These are phyloP conservation scores for Escallonia herrerae DNA, from an alignment of 129 eudicot species.

Conservation along the genomic window DNA sequence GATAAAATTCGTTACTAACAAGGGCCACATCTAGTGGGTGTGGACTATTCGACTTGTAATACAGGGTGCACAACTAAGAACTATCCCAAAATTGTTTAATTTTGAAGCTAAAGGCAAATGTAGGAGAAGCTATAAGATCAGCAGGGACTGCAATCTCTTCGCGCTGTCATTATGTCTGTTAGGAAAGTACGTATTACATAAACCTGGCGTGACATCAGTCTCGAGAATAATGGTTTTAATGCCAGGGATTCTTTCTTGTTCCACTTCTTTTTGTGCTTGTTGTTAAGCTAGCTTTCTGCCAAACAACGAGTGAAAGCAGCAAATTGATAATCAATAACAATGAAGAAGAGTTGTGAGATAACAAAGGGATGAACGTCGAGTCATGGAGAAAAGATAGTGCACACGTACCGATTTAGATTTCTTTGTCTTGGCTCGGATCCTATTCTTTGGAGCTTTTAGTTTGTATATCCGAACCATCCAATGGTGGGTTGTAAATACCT, in stretches of 20 bases:
- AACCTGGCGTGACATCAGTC: conserved; percentile 17
- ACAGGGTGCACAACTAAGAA: not conserved
- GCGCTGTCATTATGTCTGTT: conserved; percentile 15
- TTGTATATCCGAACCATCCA: conserved; percentile 99
- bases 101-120: not conserved
- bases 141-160: conserved; percentile 25
- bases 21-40: too few relatives aligned
- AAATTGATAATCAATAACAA: not conserved
- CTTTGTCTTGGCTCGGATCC: conserved; percentile 82
- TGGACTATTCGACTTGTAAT: too few relatives aligned
- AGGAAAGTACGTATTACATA: conserved; percentile 20
- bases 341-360: too few relatives aligned
- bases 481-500: conserved; percentile 99
- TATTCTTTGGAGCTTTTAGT: conserved; percentile 81
- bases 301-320: conserved; percentile 4
- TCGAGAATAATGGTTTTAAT: conserved; percentile 25
- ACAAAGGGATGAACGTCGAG: not conserved
- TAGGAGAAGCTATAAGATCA: conserved; percentile 6
- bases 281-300: conserved; percentile 64
- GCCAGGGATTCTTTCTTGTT: conserved; percentile 67
- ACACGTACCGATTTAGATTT: conserved; percentile 67
- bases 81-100: not conserved
- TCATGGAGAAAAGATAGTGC: not conserved
- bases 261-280: conserved; percentile 42
- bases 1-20: not conserved